A percentile compares a stretch with the other conserved stretches of the same genome.
Evolutionary conservation across 2,329 filamentous ascomycete species (phyloP).

Genomic region (Magnaporthiopsis poae): DNA sequence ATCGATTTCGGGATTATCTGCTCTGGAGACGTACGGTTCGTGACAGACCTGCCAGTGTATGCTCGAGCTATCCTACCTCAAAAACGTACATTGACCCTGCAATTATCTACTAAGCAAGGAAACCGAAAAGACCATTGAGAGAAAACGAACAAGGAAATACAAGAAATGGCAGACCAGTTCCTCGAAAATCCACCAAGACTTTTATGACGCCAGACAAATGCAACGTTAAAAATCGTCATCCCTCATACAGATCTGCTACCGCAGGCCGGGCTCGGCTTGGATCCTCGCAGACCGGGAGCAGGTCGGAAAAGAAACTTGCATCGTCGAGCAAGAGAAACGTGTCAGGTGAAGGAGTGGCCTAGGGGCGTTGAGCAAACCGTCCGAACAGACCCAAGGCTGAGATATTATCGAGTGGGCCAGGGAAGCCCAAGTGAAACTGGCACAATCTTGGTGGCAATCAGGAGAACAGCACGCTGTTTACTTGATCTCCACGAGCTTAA

Average conservation of each 20-base stretch:
- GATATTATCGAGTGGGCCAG: background rate
- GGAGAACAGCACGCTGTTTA: constrained; percentile 33
- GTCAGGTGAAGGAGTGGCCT: background rate
- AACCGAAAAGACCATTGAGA: background rate
- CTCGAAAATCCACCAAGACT: constrained; percentile 8
- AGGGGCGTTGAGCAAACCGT: constrained; percentile 4
- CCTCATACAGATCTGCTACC: constrained; percentile 31
- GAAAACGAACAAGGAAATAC: background rate
- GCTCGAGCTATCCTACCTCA: background rate
- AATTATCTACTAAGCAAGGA: background rate
- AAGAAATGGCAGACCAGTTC: background rate
- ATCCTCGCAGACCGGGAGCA: constrained; percentile 33
- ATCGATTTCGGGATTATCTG: background rate
- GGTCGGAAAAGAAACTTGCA: constrained; percentile 36
- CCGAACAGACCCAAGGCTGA: background rate
- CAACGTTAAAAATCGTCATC: constrained; percentile 42
- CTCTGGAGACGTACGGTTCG: background rate
- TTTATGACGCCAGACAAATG: constrained; percentile 38
- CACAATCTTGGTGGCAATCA: background rate
- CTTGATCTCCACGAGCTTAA: constrained; percentile 77
- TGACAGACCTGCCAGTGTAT: background rate
- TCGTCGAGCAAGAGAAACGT: constrained; percentile 13
- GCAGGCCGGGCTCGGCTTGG: constrained; percentile 18
- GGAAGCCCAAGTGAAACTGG: background rate
- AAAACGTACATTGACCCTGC: background rate